These are phyloP conservation scores for Wickerhamiella spandovensis DNA, from an alignment of 805 yeast species.

Conservation along the genomic window DNA sequence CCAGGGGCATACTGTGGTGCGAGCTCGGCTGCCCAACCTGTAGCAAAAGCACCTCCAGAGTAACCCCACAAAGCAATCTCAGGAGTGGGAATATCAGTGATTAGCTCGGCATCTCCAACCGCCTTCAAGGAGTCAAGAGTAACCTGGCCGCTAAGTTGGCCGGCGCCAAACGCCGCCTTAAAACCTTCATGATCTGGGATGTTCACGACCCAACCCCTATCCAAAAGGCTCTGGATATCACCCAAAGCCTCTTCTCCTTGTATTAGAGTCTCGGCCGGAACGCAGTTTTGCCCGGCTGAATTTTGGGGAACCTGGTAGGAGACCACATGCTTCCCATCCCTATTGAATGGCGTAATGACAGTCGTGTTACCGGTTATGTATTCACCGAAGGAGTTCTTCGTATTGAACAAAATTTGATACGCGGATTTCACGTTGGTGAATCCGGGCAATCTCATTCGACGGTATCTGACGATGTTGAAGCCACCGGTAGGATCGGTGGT, in stretches of 20 bases:
- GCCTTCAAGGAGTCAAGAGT: slow-evolving; percentile 17
- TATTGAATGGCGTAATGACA: slow-evolving; percentile 7
- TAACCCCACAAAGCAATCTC: slow-evolving; percentile 11
- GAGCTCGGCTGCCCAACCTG: slow-evolving; percentile 19
- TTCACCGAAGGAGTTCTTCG: slow-evolving; percentile 16
- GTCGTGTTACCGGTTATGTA: slow-evolving; percentile 17
- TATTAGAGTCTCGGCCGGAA: slow-evolving; percentile 18
- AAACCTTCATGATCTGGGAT: slow-evolving; percentile 22
- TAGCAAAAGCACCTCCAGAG: slow-evolving; percentile 10
- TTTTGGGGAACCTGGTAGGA: slow-evolving; percentile 21
- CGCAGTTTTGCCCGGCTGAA: slow-evolving; percentile 17
- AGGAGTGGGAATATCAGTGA: slow-evolving; percentile 9
- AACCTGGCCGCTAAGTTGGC: slow-evolving; percentile 17
- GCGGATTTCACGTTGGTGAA: slow-evolving; percentile 3
- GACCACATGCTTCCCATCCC: slow-evolving; percentile 7
- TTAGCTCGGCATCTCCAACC: slow-evolving; percentile 7
- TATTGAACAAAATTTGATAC: slow-evolving; percentile 14
- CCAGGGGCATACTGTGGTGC: slow-evolving; percentile 19
- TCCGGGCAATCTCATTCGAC: too few species aligned
- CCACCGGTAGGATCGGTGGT: too few species aligned
- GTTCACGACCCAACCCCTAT: slow-evolving; percentile 8
- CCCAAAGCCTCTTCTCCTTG: neutral
- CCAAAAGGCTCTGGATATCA: slow-evolving; percentile 2
- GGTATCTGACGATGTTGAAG: too few species aligned
- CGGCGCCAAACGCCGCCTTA: slow-evolving; percentile 19